These are phyloP conservation scores for Leishmania guyanensis DNA, from an alignment of 208 protist species.

Conservation along the genomic window DNA sequence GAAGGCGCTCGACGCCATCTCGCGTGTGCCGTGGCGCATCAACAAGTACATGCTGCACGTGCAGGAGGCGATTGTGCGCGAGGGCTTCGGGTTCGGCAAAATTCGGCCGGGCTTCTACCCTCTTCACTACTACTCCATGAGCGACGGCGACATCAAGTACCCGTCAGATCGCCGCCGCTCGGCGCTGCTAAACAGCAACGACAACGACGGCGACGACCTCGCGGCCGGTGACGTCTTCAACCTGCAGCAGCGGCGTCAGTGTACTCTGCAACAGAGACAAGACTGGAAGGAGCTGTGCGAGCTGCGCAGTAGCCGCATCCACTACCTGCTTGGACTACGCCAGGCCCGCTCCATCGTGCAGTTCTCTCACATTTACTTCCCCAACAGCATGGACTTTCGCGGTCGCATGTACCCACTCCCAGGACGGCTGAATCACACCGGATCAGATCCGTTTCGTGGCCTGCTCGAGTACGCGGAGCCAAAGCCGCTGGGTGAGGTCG, in stretches of 20 bases:
- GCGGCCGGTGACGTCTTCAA: conserved; percentile 58
- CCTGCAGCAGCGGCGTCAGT: conserved; percentile 56
- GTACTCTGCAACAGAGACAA: conserved; percentile 63
- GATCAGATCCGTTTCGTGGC: conserved; percentile 92
- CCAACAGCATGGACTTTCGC: conserved; percentile 98
- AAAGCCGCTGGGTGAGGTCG: conserved; percentile 92
- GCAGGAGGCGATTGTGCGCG: conserved; percentile 90
- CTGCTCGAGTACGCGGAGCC: conserved; percentile 95
- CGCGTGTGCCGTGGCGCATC: conserved; percentile 90
- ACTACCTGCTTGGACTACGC: conserved; percentile 90
- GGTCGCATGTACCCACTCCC: conserved; percentile 98
- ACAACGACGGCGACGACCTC: conserved; percentile 39
- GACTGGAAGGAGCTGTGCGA: conserved; percentile 88
- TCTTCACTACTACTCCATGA: conserved; percentile 78
- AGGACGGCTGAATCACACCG: conserved; percentile 97
- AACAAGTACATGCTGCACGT: conserved; percentile 94
- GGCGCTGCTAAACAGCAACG: conserved; percentile 1
- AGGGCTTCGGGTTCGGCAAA: conserved; percentile 93
- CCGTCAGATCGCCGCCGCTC: conserved; percentile 26
- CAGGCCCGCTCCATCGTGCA: conserved; percentile 88
- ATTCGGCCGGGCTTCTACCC: conserved; percentile 90
- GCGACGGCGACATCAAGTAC: conserved; percentile 63
- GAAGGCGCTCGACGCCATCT: conserved; percentile 90
- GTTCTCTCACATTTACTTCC: conserved; percentile 97
- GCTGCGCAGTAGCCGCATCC: conserved; percentile 85